Conservation (phyloP, 2,329 filamentous ascomycete species). For the Malbranchea zuffiana region DNA sequence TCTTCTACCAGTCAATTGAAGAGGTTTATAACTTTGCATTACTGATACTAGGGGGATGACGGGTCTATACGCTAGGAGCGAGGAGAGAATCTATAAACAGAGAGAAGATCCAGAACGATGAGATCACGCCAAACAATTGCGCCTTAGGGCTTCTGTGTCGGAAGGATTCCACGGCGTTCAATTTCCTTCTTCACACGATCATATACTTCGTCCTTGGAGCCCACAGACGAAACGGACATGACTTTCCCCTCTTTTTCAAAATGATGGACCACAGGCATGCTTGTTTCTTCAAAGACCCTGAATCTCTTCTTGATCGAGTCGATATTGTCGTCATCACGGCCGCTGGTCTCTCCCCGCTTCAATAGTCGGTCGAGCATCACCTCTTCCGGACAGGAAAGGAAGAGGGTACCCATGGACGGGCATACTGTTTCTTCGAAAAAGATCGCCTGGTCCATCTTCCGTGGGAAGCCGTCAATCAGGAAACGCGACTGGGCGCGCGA, state of each 20-base stretch:
- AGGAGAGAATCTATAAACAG: too few species aligned
- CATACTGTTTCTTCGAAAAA: conserved; percentile 89
- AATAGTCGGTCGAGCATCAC: conserved; percentile 77
- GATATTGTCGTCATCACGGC: conserved; percentile 82
- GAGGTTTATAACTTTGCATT: too few species aligned
- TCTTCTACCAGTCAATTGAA: too few species aligned
- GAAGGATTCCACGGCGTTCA: conserved; percentile 31
- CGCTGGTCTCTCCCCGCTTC: conserved; percentile 85
- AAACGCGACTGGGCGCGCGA: conserved; percentile 54
- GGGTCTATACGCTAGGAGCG: too few species aligned
- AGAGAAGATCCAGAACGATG: not conserved
- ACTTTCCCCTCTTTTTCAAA: conserved; percentile 69
- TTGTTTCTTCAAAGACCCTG: conserved; percentile 84
- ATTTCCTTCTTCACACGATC: conserved; percentile 41
- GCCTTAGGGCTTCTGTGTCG: conserved; percentile 15
- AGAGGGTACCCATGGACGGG: conserved; percentile 72
- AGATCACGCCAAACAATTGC: not conserved
- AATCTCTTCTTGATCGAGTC: conserved; percentile 97
- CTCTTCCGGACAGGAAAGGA: conserved; percentile 85
- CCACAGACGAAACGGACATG: conserved; percentile 65
- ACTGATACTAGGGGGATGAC: too few species aligned
- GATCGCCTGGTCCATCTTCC: conserved; percentile 92
- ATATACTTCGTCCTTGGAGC: conserved; percentile 55
- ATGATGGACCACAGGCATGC: conserved; percentile 90
- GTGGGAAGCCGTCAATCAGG: conserved; percentile 71